These are phyloP conservation scores for Elymus sibiricus DNA, from an alignment of 176 grass and related monocot species.

Conservation along the genomic window DNA sequence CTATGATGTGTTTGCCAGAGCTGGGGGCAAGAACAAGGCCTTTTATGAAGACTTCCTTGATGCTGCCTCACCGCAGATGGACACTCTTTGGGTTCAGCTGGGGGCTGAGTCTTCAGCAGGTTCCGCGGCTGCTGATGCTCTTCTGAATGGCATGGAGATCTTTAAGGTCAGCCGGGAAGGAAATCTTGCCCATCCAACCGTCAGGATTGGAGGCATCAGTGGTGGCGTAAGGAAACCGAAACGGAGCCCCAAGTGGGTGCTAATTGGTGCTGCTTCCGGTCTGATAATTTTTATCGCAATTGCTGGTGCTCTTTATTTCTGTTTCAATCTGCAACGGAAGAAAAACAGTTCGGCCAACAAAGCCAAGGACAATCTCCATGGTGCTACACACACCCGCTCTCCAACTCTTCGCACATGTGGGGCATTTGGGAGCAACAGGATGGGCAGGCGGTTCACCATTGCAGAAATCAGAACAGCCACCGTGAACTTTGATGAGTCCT, in stretches of 20 bases:
- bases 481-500: slow-evolving; percentile 73
- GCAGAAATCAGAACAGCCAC: slow-evolving; percentile 74
- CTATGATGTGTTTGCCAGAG: slow-evolving; percentile 74
- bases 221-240: slow-evolving; percentile 27
- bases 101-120: slow-evolving; percentile 63
- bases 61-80: slow-evolving; percentile 45
- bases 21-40: slow-evolving; percentile 85
- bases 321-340: slow-evolving; percentile 27
- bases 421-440: slow-evolving; percentile 38
- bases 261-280: slow-evolving; percentile 45
- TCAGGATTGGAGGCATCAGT: slow-evolving; percentile 40
- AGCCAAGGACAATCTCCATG: slow-evolving; percentile 52
- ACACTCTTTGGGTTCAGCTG: slow-evolving; percentile 90
- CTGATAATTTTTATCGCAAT: slow-evolving; percentile 44
- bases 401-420: slow-evolving; percentile 20
- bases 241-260: slow-evolving; percentile 49
- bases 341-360: slow-evolving; percentile 29
- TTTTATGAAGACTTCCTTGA: slow-evolving; percentile 90
- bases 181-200: slow-evolving; percentile 67
- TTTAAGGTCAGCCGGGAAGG: slow-evolving; percentile 84
- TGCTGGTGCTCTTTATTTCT: slow-evolving; percentile 33
- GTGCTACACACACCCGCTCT: slow-evolving; percentile 37
- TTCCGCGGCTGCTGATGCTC: slow-evolving; percentile 55
- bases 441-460: slow-evolving; percentile 61
- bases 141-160: slow-evolving; percentile 96